Percentiles rank a stretch among this genome's conserved stretches.
phyloP scores from a whole-genome alignment of 176 grass and related monocot species.

The Miscanthus lutarioriparius region DNA sequence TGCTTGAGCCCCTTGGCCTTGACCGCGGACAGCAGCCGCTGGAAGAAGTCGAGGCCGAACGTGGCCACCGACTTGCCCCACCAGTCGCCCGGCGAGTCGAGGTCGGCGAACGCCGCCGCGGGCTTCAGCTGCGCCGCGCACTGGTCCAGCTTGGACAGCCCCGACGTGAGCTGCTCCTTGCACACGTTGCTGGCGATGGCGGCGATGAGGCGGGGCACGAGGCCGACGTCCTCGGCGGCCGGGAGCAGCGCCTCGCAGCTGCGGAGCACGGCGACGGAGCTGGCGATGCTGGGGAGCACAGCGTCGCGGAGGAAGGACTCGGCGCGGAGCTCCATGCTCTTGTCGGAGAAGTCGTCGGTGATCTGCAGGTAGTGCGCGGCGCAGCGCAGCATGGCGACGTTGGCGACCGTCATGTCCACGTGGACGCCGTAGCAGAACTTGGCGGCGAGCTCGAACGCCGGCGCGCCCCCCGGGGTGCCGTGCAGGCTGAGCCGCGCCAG shows the following conservation, averaged over 20 bases:
- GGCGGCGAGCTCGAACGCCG: slow-evolving; percentile 80
- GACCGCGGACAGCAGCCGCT: slow-evolving; percentile 66
- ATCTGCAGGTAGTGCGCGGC: slow-evolving; percentile 90
- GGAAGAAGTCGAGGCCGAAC: slow-evolving; percentile 77
- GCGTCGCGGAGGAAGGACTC: slow-evolving; percentile 71
- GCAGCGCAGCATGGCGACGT: slow-evolving; percentile 73
- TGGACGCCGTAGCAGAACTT: slow-evolving; percentile 94
- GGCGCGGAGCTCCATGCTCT: slow-evolving; percentile 66
- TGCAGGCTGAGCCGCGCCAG: slow-evolving; percentile 65
- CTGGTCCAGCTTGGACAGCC: slow-evolving; percentile 73
- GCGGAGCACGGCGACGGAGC: slow-evolving; percentile 71
- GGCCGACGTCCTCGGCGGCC: slow-evolving; percentile 63
- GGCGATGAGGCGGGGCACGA: slow-evolving; percentile 55
- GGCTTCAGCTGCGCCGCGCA: slow-evolving; percentile 36
- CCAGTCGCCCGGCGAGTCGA: slow-evolving; percentile 56
- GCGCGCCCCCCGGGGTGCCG: slow-evolving; percentile 58
- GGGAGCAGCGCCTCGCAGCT: slow-evolving; percentile 77
- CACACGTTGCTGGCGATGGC: slow-evolving; percentile 75
- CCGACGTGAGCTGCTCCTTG: slow-evolving; percentile 78
- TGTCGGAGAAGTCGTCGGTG: slow-evolving; percentile 77
- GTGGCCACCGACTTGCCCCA: slow-evolving; percentile 73
- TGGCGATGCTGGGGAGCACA: slow-evolving; percentile 61
- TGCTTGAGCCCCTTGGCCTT: slow-evolving; percentile 95
- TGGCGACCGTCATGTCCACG: slow-evolving; percentile 63
- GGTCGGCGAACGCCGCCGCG: slow-evolving; percentile 15